Evolutionary conservation across 495 filamentous ascomycete genomes (phyloP).

Genomic region (Clohesyomyces aquaticus): DNA sequence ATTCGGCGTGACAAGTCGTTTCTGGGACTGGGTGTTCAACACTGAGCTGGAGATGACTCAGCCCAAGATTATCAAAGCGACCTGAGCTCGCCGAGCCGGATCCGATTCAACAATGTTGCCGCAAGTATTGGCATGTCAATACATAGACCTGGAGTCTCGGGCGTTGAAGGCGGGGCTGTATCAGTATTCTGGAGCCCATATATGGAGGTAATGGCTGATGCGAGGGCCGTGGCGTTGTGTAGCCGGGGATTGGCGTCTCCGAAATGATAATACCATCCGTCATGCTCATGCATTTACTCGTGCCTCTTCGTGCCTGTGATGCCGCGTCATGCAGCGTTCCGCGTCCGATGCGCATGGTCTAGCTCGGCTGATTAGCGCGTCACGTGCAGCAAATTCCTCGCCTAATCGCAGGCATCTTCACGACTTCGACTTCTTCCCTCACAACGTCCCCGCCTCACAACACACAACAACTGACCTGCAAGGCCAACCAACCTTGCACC

Average conservation of each 20-base stretch:
- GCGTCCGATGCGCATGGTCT: no score
- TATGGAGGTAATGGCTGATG: not conserved
- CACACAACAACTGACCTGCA: no score
- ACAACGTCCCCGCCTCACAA: no score
- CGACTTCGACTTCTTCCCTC: no score
- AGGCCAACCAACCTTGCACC: no score
- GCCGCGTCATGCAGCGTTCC: not conserved
- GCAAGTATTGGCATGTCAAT: constrained; percentile 7
- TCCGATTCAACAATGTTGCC: not conserved
- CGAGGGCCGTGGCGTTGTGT: not conserved
- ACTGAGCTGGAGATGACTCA: constrained; percentile 68
- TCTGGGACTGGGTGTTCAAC: constrained; percentile 93
- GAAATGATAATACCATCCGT: not conserved
- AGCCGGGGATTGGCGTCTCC: not conserved
- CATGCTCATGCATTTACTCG: not conserved
- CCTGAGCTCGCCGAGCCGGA: not conserved
- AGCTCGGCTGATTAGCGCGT: no score
- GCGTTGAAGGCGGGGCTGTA: constrained; percentile 12
- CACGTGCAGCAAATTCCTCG: no score
- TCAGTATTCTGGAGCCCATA: not conserved
- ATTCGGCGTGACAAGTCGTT: constrained; percentile 97
- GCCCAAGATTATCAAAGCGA: constrained; percentile 49
- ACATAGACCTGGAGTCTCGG: constrained; percentile 1
- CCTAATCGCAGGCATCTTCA: no score
- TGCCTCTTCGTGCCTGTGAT: no score